Base-by-base conservation (phyloP, 2,329 filamentous ascomycete species). In the Rachicladosporium sp. region DNA sequence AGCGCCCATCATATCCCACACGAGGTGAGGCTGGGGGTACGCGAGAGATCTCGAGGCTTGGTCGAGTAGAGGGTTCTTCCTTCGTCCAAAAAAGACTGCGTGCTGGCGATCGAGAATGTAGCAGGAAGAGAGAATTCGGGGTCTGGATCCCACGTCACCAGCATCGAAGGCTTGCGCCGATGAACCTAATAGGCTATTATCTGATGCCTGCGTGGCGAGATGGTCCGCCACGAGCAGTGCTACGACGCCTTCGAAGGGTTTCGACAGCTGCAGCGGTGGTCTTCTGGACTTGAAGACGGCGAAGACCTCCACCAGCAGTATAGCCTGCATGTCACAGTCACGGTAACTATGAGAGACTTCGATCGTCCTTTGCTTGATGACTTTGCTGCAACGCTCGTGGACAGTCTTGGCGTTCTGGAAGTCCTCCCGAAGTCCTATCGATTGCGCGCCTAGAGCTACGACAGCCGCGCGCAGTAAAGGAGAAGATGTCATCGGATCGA, bases 381-480 rank as follows among this genome's bases (percentile, higher is more conserved):
- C 46, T 44, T 65, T 64, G 31, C 62, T 38, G 45, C 62, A 66
- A 29, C 49, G 53, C 38, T 65, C 61, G 43, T 67, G 65, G 29
- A 67, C 47, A 9, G 55, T 52, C 38, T 57, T 51, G 10, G 62
- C 57, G 41, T 62, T 59, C 6, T 48, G 47, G 32, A 57, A 57
- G 29, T 60, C 57, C 35, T 50, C 49, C 31, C 55, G 45, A 32
- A 59, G 51, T 37, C 52, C 53, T 34, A 58, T 56, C 33, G 61
- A 60, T 35, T 67, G 60, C 4, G 58, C 62, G 29, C 65, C 65
- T 19, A 67, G 54, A 4, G 64, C 60, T 32, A 67, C 50, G 52
- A 68, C 63, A n/a, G 64, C 58, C 15, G 64, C 62, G 32, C 52
- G 55, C n/a, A 68, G 54, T 48, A 69, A 56, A 9, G 65, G 65